Base-by-base conservation (phyloP, 1,284 basidiomycete species). In the Tranzscheliella williamsii region DNA sequence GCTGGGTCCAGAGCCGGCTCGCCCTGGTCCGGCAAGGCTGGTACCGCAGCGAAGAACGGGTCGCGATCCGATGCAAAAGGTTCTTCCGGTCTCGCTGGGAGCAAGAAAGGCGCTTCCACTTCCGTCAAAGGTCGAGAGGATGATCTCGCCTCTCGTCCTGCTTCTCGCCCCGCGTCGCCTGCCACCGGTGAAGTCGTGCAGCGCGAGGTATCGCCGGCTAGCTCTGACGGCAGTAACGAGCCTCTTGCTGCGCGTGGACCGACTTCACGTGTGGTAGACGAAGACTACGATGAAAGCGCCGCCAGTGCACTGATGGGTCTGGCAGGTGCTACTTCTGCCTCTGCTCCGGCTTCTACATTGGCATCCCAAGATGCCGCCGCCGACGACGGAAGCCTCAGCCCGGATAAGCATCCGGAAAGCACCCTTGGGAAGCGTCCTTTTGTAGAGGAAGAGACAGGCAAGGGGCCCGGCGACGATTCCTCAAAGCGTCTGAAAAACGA, bases 231-330 rank as follows among this genome's bases (percentile, higher is more conserved):
- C 22, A 70, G 67, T 54, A 67, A 71, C 42, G 52, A 55, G 43
- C 68, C 64, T 3, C 45, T 62, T 9, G 61, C 58, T 2, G 65
- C 67, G 12, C 53, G 42, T 13, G 55, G 38, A 4, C 52, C 52
- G 2, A 49, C 64, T 4, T 57, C 50, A 20, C 57, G 74, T 24
- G 55, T 61, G 33, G 61, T 74, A 13, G 72, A 74, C 38, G 72
- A 76, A 49, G 67, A 74, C 45, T 75, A 76, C 33, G 73, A 76
- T 39, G 68, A 74, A 24, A 67, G 73, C 11, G 75, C 75, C 22
- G 75, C 73, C 0, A 71, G 74, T 46, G 73, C 75, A 4, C 57
- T 76, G 11, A 73, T 76, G 70, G 75, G 75, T 18, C 63, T 76
- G 4, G 75, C 73, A 8, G 73, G 75, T 17, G 75, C 75, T 7